Evolutionary conservation across 352 stramenopile species (phyloP).

Genomic region (Phytophthora fragariaefolia): DNA sequence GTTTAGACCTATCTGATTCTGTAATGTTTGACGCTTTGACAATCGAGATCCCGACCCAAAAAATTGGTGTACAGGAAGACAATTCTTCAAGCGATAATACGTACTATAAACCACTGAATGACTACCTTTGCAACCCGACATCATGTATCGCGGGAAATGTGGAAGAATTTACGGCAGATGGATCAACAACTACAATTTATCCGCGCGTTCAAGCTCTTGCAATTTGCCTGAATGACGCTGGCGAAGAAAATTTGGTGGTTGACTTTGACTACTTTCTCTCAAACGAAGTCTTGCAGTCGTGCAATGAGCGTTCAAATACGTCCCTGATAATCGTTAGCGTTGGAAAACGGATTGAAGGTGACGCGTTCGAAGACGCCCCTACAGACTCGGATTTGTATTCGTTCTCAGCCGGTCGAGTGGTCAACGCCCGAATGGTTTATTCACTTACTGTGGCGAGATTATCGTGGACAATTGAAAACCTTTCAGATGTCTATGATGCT

Average conservation of each 20-base stretch:
- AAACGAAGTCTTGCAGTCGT: conserved; percentile 14
- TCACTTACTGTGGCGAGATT: conserved; percentile 32
- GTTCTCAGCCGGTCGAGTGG: not conserved
- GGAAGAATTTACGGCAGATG: not conserved
- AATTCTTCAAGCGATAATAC: conserved; percentile 14
- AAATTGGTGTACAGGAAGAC: conserved; percentile 1
- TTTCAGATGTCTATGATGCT: conserved; percentile 12
- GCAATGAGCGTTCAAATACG: conserved; percentile 13
- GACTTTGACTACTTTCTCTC: not conserved
- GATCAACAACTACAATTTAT: conserved; percentile 1
- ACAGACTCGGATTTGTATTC: not conserved
- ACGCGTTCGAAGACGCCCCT: conserved; percentile 2
- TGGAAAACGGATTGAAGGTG: conserved; percentile 23
- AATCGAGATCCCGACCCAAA: conserved; percentile 17
- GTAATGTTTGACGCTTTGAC: conserved; percentile 15
- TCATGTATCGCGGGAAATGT: not conserved
- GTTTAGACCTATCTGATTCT: conserved; percentile 3
- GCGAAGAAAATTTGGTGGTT: not conserved
- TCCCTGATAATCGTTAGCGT: conserved; percentile 26
- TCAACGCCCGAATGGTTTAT: conserved; percentile 26
- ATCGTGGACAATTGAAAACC: conserved; percentile 21
- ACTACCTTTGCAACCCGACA: not conserved
- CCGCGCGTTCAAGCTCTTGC: conserved; percentile 22
- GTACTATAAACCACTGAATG: not conserved
- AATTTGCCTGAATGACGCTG: conserved; percentile 12